A percentile compares a stretch with the other conserved stretches of the same genome.
Evolutionary conservation across 2,329 filamentous ascomycete species (phyloP).

Genomic region (Trichophyton rubrum): DNA sequence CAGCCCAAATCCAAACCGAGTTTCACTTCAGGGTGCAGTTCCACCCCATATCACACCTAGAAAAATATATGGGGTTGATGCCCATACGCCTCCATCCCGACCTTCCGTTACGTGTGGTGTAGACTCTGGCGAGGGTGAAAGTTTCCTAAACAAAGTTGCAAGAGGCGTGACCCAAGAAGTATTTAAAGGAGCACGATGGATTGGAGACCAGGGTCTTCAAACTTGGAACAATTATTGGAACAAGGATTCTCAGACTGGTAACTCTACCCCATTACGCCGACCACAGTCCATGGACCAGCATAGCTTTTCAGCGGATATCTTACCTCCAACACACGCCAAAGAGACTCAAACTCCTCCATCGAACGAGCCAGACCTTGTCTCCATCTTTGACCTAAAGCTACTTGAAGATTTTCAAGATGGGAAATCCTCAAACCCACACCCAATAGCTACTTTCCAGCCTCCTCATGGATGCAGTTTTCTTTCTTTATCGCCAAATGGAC

Average conservation of each 20-base stretch:
- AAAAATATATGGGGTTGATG: conserved; percentile 31
- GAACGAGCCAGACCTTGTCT: conserved; percentile 34
- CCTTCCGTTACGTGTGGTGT: conserved; percentile 34
- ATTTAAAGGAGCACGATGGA: conserved; percentile 37
- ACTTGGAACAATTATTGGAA: conserved; percentile 42
- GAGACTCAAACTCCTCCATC: conserved; percentile 25
- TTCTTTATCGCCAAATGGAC: conserved; percentile 36
- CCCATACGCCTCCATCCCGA: conserved; percentile 30
- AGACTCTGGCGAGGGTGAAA: conserved; percentile 37
- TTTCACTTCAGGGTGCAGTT: conserved; percentile 32
- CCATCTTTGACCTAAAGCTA: conserved; percentile 34
- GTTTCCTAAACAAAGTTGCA: conserved; percentile 36
- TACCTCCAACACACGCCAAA: conserved; percentile 36
- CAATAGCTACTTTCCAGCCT: conserved; percentile 35
- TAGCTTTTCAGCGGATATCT: conserved; percentile 24
- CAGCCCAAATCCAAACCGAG: conserved; percentile 26
- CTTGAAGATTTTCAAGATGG: conserved; percentile 30
- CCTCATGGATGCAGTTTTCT: conserved; percentile 39
- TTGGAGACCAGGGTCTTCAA: conserved; percentile 38
- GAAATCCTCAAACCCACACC: conserved; percentile 24
- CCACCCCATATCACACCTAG: conserved; percentile 23
- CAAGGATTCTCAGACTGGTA: conserved; percentile 25
- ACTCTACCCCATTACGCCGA: conserved; percentile 20
- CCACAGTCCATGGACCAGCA: conserved; percentile 13
- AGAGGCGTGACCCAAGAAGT: conserved; percentile 39